These are phyloP conservation scores for Alternaria brassicae DNA, from an alignment of 2,329 filamentous ascomycete species.

Conservation along the genomic window DNA sequence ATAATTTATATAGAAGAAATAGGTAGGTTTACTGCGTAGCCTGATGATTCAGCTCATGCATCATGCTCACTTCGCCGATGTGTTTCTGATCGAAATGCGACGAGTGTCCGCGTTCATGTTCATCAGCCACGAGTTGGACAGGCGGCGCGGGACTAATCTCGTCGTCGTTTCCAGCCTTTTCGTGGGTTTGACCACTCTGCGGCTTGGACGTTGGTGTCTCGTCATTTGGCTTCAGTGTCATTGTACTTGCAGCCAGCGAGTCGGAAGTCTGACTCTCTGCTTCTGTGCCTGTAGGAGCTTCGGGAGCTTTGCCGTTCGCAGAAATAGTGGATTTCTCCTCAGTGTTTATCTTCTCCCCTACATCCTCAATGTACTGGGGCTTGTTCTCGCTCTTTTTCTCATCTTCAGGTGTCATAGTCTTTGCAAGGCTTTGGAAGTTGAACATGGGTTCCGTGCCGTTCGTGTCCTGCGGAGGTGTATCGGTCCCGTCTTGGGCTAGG, in stretches of 20 bases:
- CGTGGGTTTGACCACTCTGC: not conserved
- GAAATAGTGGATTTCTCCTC: constrained; percentile 8
- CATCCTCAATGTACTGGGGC: constrained; percentile 52
- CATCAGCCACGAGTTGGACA: constrained; percentile 29
- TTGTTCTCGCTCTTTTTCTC: constrained; percentile 52
- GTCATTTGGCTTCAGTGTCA: constrained; percentile 37
- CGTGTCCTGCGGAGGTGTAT: constrained; percentile 47
- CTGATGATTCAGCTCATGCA: constrained; percentile 37
- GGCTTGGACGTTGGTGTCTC: not conserved
- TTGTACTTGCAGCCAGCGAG: constrained; percentile 35
- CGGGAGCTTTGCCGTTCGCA: constrained; percentile 10
- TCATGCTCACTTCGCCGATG: constrained; percentile 42
- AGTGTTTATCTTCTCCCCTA: constrained; percentile 18
- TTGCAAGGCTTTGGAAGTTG: constrained; percentile 87
- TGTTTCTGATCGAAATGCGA: constrained; percentile 44
- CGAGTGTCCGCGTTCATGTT: constrained; percentile 7
- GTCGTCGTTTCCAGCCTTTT: constrained; percentile 24
- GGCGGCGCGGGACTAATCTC: constrained; percentile 36
- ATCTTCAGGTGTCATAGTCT: constrained; percentile 75
- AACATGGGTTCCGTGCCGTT: constrained; percentile 78
- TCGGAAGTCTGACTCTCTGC: constrained; percentile 16
- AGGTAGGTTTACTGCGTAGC: constrained; percentile 35
- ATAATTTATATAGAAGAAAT: not conserved
- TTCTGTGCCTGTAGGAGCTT: not conserved
- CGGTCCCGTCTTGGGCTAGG: constrained; percentile 38